phyloP scores from a whole-genome alignment of 2,329 filamentous ascomycete species.

The Curvularia eragrostidis region DNA sequence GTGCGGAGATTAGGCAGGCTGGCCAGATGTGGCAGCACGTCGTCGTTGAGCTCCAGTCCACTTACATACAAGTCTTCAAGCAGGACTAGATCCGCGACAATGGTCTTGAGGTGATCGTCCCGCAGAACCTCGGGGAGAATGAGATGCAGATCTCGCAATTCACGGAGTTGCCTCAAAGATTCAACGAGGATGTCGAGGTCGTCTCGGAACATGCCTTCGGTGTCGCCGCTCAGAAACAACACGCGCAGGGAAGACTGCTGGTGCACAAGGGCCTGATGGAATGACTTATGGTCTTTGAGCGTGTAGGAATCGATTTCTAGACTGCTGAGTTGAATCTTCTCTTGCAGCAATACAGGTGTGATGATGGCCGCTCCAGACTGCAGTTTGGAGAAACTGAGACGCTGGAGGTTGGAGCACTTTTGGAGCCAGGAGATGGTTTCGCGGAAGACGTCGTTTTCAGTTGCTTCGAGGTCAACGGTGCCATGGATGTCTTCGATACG shows the following conservation, averaged over 20 bases:
- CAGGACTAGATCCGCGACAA: conserved; percentile 55
- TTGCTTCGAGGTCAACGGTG: conserved; percentile 56
- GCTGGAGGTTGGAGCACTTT: conserved; percentile 59
- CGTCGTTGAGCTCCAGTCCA: conserved; percentile 61
- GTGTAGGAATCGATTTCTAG: conserved; percentile 60
- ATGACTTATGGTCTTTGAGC: conserved; percentile 57
- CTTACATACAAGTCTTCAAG: conserved; percentile 65
- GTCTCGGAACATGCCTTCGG: conserved; percentile 56
- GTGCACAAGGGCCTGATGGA: conserved; percentile 60
- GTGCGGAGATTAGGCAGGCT: conserved; percentile 58
- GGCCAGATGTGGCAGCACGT: conserved; percentile 55
- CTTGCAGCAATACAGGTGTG: conserved; percentile 56
- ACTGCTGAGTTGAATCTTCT: conserved; percentile 55
- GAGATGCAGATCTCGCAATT: conserved; percentile 61
- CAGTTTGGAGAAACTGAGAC: conserved; percentile 60
- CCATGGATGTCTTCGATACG: conserved; percentile 57
- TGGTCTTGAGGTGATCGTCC: conserved; percentile 56
- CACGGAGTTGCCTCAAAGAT: conserved; percentile 59
- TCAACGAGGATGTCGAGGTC: conserved; percentile 59
- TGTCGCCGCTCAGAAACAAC: conserved; percentile 57
- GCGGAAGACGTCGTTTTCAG: conserved; percentile 60
- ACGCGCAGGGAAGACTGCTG: conserved; percentile 60
- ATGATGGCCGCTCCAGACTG: conserved; percentile 61
- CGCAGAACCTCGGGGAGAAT: conserved; percentile 61
- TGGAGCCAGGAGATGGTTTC: conserved; percentile 63